Evolutionary conservation across 139 green algal genomes (phyloP).

Genomic region (Zygnema cylindricum): DNA sequence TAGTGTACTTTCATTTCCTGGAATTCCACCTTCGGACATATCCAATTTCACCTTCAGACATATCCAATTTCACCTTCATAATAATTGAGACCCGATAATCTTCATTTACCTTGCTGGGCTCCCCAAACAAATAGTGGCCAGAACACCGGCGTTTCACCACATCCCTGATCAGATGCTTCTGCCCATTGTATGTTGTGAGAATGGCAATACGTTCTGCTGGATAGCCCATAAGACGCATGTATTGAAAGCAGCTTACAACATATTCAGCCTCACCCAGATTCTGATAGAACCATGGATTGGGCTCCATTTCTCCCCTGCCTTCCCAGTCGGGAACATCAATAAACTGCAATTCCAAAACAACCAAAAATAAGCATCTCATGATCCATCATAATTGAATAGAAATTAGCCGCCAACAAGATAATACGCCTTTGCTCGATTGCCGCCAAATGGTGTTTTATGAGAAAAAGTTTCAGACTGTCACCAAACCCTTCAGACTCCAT

Average conservation of each 20-base stretch:
- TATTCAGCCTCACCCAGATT: slow-evolving; percentile 96
- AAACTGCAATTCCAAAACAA: slow-evolving; percentile 94
- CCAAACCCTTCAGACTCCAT: too few species aligned
- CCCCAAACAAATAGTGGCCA: slow-evolving; percentile 82
- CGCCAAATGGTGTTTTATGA: too few species aligned
- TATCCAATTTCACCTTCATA: too few species aligned
- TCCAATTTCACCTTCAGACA: too few species aligned
- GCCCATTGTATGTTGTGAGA: slow-evolving; percentile 98
- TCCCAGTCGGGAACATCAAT: slow-evolving; percentile 87
- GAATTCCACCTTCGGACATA: too few species aligned
- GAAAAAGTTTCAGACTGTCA: too few species aligned
- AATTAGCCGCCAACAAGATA: too few species aligned
- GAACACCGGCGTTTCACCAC: slow-evolving; percentile 89
- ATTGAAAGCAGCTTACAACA: slow-evolving; percentile 85
- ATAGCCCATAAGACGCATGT: slow-evolving; percentile 96
- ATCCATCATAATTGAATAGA: too few species aligned
- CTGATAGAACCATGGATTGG: slow-evolving; percentile 93
- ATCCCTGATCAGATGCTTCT: slow-evolving; percentile 92
- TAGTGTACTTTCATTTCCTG: too few species aligned
- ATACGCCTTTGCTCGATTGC: too few species aligned
- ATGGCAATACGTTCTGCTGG: slow-evolving; percentile 89
- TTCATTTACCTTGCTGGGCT: slow-evolving; percentile 80
- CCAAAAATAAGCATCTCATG: too few species aligned
- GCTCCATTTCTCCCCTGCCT: slow-evolving; percentile 83
- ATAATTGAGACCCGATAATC: too few species aligned